Base-by-base conservation (phyloP, 768 basidiomycete genomes). In the Piloderma croceum region DNA sequence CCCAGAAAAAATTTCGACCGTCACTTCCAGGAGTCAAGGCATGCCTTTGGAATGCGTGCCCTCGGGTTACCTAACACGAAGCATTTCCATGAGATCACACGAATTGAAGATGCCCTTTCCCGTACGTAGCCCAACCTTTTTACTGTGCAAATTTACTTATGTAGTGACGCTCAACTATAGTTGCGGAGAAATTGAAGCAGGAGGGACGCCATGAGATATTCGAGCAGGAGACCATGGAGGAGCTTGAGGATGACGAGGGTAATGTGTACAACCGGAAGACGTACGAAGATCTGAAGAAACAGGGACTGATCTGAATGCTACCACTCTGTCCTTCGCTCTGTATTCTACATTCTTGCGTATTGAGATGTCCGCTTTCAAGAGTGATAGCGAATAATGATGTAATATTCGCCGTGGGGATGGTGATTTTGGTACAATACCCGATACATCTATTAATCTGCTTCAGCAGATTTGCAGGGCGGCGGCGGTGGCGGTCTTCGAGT, bases 211-310 rank as follows among this genome's bases (percentile, higher is more conserved):
- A 89, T 52, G 96, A 98, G 56, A 84, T 97, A 39, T 86, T 87
- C 44, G 82, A 88, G 60, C 83, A 88, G 53, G 92, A 97, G 63
- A 88, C 88, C 17, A 94, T 93, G 77, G 96, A 98, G 61, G 96
- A 99, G 62, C 74, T 97, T 25, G 96, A 99, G 58, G 96, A 99
- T 58, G 90, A 90, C 34, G 96, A 98, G 59, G 96, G 96, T 12
- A 98, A 99, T 52, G 96, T 98, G 36, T 97, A 98, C 64, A 92
- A 92, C 63, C 81, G 83, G 55, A 96, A 96, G 72, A 94, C 90
- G n/a, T 97, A 92, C 56, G 90, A 94, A 52, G 90, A 94, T 56
- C 70, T 96, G 51, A 94, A 92, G 73, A 90, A 92, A 66, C 93
- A 97, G 59, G 93, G 92, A 42, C 67, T 94, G 42, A 87, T 93